A percentile compares a stretch with the other conserved stretches of the same genome.
These are phyloP conservation scores for Tuber calosporum DNA, from an alignment of 495 filamentous ascomycete genomes.

Conservation along the genomic window DNA sequence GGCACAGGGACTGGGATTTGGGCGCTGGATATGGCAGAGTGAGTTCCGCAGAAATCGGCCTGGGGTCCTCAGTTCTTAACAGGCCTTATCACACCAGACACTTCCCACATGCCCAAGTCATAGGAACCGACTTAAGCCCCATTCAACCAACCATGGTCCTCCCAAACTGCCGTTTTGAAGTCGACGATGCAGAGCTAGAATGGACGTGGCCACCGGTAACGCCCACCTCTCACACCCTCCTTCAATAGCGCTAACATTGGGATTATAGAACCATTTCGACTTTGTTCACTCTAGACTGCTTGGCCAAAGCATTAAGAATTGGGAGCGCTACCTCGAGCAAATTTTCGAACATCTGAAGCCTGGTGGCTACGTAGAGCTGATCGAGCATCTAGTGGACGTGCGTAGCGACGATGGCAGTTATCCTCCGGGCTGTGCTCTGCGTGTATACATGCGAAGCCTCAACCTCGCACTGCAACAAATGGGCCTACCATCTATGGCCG, in stretches of 20 bases:
- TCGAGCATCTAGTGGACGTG: slow-evolving; percentile 20
- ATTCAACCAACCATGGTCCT: slow-evolving; percentile 45
- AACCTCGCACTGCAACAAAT: slow-evolving; percentile 17
- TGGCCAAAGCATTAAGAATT: slow-evolving; percentile 53
- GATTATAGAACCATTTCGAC: slow-evolving; percentile 54
- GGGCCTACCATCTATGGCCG: slow-evolving; percentile 13
- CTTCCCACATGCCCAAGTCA: slow-evolving; percentile 24
- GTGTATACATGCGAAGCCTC: slow-evolving; percentile 15
- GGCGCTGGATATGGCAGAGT: slow-evolving; percentile 40
- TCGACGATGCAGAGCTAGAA: slow-evolving; percentile 52
- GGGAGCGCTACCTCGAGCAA: slow-evolving; percentile 44
- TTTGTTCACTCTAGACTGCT: slow-evolving; percentile 58
- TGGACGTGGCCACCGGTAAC: slow-evolving; percentile 41
- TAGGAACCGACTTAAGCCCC: slow-evolving; percentile 31
- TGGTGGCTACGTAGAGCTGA: slow-evolving; percentile 32
- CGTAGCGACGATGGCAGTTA: slow-evolving; percentile 28
- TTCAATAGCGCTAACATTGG: slow-evolving; percentile 41
- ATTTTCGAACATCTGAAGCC: slow-evolving; percentile 33
- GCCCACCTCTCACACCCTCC: not conserved
- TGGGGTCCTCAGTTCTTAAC: not conserved
- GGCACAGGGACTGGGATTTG: slow-evolving; percentile 43
- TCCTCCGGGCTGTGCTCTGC: slow-evolving; percentile 18
- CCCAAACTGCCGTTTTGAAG: slow-evolving; percentile 52
- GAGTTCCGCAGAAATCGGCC: not conserved
- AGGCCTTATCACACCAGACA: slow-evolving; percentile 7